Evolutionary conservation across 2,329 filamentous ascomycete species (phyloP).

Genomic region (Colletotrichum destructivum): DNA sequence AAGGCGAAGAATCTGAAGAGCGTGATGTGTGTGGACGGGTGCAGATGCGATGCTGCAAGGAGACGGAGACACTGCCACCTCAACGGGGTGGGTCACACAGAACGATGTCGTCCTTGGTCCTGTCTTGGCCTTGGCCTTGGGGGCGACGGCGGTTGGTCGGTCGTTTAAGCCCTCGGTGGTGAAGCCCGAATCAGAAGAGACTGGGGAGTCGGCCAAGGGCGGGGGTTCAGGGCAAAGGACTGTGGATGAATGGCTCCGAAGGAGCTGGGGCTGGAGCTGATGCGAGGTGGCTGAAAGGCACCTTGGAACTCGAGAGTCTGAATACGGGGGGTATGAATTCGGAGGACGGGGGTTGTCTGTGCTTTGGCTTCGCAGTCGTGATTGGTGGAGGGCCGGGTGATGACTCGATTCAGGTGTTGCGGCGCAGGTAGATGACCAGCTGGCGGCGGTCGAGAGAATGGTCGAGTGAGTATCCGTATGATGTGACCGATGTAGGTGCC

Average conservation of each 20-base stretch:
- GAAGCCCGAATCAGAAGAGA: slow-evolving; percentile 31
- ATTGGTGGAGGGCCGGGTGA: slow-evolving; percentile 33
- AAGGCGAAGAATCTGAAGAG: slow-evolving; percentile 12
- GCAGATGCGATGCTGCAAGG: slow-evolving; percentile 24
- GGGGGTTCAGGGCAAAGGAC: slow-evolving; percentile 18
- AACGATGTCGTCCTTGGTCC: slow-evolving; percentile 14
- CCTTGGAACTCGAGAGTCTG: slow-evolving; percentile 19
- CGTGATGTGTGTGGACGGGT: neutral
- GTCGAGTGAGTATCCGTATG: neutral
- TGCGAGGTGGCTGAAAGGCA: slow-evolving; percentile 9
- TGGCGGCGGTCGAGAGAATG: neutral
- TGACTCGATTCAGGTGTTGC: slow-evolving; percentile 26
- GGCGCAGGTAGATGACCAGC: neutral
- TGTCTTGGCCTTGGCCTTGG: slow-evolving; percentile 17
- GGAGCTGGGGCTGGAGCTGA: slow-evolving; percentile 9
- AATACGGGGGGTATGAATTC: neutral
- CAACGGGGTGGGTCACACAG: slow-evolving; percentile 8
- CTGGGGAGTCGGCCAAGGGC: slow-evolving; percentile 32
- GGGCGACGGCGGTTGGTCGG: slow-evolving; percentile 36
- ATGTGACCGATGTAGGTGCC: neutral
- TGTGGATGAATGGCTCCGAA: slow-evolving; percentile 3
- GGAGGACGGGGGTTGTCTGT: neutral
- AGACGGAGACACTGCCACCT: slow-evolving; percentile 33
- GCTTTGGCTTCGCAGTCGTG: slow-evolving; percentile 7
- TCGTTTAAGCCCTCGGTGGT: slow-evolving; percentile 33